These are phyloP conservation scores for Fusarium solani-melongenae DNA, from an alignment of 2,329 filamentous ascomycete species.

Conservation along the genomic window DNA sequence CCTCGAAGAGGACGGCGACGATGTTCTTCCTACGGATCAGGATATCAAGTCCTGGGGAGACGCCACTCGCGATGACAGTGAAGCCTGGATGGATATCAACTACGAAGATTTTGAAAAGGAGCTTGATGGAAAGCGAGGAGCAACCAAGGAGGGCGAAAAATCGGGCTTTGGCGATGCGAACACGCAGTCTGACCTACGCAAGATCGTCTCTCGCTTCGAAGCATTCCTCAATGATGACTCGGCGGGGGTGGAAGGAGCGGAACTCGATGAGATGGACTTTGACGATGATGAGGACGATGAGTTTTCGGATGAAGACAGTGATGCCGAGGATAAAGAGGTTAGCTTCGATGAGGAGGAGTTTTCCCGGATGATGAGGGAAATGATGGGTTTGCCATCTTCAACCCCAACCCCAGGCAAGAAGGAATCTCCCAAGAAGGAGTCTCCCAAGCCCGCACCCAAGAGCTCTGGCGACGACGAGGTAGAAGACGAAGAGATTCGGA, in stretches of 20 bases:
- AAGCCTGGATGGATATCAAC: slow-evolving; percentile 92
- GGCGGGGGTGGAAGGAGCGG: slow-evolving; percentile 82
- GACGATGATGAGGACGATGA: slow-evolving; percentile 67
- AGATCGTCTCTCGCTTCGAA: slow-evolving; percentile 95
- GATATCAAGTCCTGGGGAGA: slow-evolving; percentile 80
- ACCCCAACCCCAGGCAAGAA: background rate
- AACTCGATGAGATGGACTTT: slow-evolving; percentile 76
- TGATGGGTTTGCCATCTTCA: slow-evolving; percentile 75
- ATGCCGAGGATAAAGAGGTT: slow-evolving; percentile 78
- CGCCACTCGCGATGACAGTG: slow-evolving; percentile 76
- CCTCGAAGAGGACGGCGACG: slow-evolving; percentile 75
- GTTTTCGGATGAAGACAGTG: slow-evolving; percentile 65
- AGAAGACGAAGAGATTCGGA: slow-evolving; percentile 71
- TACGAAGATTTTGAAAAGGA: slow-evolving; percentile 90
- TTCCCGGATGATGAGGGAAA: slow-evolving; percentile 87
- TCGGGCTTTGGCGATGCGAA: slow-evolving; percentile 72
- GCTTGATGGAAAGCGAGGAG: slow-evolving; percentile 63
- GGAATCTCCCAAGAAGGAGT: slow-evolving; percentile 1
- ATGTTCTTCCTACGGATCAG: slow-evolving; percentile 72
- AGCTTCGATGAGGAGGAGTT: slow-evolving; percentile 90
- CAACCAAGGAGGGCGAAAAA: slow-evolving; percentile 49
- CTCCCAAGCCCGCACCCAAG: background rate
- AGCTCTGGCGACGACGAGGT: slow-evolving; percentile 52
- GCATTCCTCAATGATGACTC: slow-evolving; percentile 88
- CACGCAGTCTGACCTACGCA: slow-evolving; percentile 81